Base-by-base conservation (phyloP, 192 early-diverging fungal species). In the Neocallimastix lanati region DNA sequence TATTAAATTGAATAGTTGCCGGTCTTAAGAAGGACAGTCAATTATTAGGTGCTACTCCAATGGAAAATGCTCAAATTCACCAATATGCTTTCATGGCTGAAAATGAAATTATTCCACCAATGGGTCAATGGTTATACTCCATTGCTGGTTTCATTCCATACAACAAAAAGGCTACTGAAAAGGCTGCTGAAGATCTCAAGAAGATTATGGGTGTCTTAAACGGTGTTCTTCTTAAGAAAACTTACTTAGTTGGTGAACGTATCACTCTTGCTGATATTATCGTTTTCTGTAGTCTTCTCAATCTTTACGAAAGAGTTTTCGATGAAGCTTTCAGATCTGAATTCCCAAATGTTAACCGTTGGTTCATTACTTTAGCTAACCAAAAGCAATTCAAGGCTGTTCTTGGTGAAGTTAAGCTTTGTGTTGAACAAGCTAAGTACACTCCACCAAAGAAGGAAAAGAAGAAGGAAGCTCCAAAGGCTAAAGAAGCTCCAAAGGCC, bases 201-300 rank as follows among this genome's bases (percentile, higher is more conserved):
- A 85, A 86, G 76, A 85, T 91, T 78, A 84, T 96, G 40, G 83
- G 79, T 79, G 90, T 86, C 29, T 86, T 98, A 36, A 91, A 98
- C 90, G 88, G 89, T 58, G 86, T 95, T 82, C 88, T 98, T 28
- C 80, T 92, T 78, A 87, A 86, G 89, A 90, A 91, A 86, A 98
- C 96, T 83, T 98, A 91, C 92, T 87, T 98, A 80, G 95, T 97
- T 79, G 96, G 94, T 80, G 96, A 98, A 87, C 87, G 87, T 82
- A 84, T 98, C 82, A 96, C 96, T 81, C 84, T 95, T 30, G 96
- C 96, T 79, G 96, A 98, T 85, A 92, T 97, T 82, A 81, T 88
- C 78, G 82, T 95, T 67, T 90, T 87, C 81, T 82, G 86, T 78
- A 81, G 85, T 29, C 86, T 95, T 78, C 29, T n/a, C n/a, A n/a